Percentiles rank a stretch among this genome's conserved stretches.
Conservation (phyloP, 345 rosid species). For the Moringa oleifera region DNA sequence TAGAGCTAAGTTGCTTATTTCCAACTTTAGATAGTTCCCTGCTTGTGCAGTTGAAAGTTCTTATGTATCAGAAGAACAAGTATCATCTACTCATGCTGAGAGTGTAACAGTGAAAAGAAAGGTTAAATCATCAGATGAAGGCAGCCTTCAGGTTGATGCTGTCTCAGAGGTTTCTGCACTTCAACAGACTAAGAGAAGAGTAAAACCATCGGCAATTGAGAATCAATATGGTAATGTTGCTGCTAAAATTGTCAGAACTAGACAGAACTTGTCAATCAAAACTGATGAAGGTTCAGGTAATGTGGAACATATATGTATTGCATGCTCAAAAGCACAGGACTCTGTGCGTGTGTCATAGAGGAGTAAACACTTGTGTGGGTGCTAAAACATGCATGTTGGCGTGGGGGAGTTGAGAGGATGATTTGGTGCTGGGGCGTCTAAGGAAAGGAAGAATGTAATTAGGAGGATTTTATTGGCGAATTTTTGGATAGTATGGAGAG, state of each 20-base stretch:
- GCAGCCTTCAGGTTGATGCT: conserved; percentile 20
- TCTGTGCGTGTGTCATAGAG: conserved; percentile 9
- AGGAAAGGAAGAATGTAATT: no score
- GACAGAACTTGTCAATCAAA: conserved; percentile 30
- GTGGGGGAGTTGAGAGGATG: no score
- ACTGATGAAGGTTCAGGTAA: conserved; percentile 34
- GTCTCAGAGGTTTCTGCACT: conserved; percentile 29
- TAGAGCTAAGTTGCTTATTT: conserved; percentile 10
- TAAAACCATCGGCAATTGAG: conserved; percentile 25
- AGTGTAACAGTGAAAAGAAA: conserved; percentile 27
- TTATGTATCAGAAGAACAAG: conserved; percentile 21
- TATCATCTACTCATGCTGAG: conserved; percentile 22
- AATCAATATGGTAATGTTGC: conserved; percentile 22
- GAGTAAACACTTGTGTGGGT: no score
- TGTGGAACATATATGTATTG: neutral
- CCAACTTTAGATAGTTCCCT: conserved; percentile 4
- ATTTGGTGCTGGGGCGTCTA: no score
- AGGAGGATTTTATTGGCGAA: no score
- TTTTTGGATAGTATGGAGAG: no score
- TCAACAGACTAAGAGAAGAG: conserved; percentile 32
- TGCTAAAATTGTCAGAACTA: conserved; percentile 15
- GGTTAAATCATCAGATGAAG: conserved; percentile 15
- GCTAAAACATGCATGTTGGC: no score
- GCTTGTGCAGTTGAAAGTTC: conserved; percentile 39
- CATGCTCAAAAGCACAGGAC: neutral